phyloP scores from a whole-genome alignment of 1,284 basidiomycete genomes.

The Waitea zeae region DNA sequence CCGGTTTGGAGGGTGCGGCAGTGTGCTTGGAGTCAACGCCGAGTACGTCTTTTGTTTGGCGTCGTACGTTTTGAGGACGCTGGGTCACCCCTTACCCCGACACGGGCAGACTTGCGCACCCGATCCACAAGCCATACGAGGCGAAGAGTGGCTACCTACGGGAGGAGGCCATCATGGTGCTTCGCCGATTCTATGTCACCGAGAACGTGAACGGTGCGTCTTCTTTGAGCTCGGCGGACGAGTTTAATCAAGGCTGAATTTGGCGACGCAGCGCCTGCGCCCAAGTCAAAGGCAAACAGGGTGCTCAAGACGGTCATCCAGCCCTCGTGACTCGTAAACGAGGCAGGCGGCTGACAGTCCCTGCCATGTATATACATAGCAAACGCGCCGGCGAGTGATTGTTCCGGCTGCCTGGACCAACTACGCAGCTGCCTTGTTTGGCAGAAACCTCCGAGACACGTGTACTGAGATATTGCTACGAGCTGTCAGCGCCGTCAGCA shows the following conservation, averaged over 20 bases:
- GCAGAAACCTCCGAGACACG: too few relatives aligned
- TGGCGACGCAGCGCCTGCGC: conserved; percentile 44
- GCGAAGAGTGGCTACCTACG: conserved; percentile 75
- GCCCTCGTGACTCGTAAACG: conserved; percentile 1
- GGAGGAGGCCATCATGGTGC: conserved; percentile 90
- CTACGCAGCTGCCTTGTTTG: too few relatives aligned
- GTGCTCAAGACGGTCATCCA: conserved; percentile 59
- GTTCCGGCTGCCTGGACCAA: too few relatives aligned
- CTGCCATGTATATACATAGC: too few relatives aligned
- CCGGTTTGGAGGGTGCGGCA: conserved; percentile 93
- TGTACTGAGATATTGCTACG: too few relatives aligned
- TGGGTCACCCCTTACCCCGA: background rate
- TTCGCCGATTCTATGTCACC: conserved; percentile 90
- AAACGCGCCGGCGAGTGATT: too few relatives aligned
- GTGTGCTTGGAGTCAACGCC: conserved; percentile 78
- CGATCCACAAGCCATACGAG: conserved; percentile 56
- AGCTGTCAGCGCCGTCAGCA: too few relatives aligned
- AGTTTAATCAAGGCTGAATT: conserved; percentile 5
- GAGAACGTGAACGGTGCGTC: conserved; percentile 81
- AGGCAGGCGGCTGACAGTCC: too few relatives aligned
- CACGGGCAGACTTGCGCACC: conserved; percentile 35
- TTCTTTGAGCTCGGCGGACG: conserved; percentile 10
- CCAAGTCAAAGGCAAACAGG: conserved; percentile 57
- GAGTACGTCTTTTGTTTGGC: conserved; percentile 33
- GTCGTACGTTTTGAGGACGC: conserved; percentile 5